Percentiles rank a stretch among this genome's conserved stretches.
These are phyloP conservation scores for Glaciozyma martinii DNA, from an alignment of 768 basidiomycete genomes.

Conservation along the genomic window DNA sequence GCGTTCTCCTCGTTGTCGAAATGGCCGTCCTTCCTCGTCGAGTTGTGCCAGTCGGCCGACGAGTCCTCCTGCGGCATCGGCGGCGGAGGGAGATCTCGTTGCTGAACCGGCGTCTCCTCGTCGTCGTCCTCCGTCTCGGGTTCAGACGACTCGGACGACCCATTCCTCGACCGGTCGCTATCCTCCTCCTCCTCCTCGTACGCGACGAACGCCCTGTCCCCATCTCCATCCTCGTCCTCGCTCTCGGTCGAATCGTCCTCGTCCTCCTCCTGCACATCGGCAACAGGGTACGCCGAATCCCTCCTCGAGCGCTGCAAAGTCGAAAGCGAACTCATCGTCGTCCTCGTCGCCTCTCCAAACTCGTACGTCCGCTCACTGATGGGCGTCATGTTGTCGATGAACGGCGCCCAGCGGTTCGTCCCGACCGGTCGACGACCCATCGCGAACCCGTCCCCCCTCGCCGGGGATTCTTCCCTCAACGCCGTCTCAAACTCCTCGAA, in stretches of 20 bases:
- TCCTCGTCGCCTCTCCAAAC: conserved; percentile 44
- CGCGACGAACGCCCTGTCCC: conserved; percentile 23
- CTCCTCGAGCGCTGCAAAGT: conserved; percentile 11
- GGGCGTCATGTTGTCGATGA: conserved; percentile 91
- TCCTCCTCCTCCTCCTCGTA: conserved; percentile 38
- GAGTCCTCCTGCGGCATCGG: not conserved
- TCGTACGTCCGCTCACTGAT: conserved; percentile 93
- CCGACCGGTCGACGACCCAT: conserved; percentile 28
- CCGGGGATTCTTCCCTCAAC: conserved; percentile 20
- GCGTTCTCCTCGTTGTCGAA: conserved; percentile 1
- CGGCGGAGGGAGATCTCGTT: not conserved
- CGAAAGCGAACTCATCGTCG: not conserved
- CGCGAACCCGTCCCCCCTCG: conserved; percentile 47
- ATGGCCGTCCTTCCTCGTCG: conserved; percentile 6
- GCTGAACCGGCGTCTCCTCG: not conserved
- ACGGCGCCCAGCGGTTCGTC: conserved; percentile 25
- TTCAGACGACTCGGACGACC: conserved; percentile 3
- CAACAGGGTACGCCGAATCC: conserved; percentile 1
- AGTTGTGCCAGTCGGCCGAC: conserved; percentile 4
- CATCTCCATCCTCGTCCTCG: conserved; percentile 8
- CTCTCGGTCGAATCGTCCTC: conserved; percentile 20
- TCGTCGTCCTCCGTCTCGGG: conserved; percentile 10
- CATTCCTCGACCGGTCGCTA: conserved; percentile 14
- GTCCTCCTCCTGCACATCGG: conserved; percentile 32
- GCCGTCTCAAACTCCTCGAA: conserved; percentile 8